phyloP scores from a whole-genome alignment of 306 rosid genomes.

The Acacia acuminata region DNA sequence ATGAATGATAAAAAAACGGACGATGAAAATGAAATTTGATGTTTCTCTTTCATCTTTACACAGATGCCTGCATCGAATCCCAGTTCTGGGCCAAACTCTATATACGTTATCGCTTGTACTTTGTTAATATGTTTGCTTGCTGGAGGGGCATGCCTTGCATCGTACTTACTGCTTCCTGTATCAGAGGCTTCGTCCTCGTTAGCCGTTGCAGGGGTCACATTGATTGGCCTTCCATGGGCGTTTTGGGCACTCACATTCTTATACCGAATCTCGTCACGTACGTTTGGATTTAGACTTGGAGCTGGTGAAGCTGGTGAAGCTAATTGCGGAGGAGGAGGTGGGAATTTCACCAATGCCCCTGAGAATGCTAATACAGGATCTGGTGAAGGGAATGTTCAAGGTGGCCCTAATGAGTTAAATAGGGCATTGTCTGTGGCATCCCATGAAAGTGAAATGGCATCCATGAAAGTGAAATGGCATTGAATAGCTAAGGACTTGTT shows the following conservation, averaged over 20 bases:
- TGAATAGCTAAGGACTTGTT: conserved; percentile 21
- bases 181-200: conserved; percentile 46
- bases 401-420: neutral
- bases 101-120: conserved; percentile 54
- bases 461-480: conserved; percentile 66
- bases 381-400: neutral
- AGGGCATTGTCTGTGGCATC: conserved; percentile 39
- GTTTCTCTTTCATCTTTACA: neutral
- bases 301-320: neutral
- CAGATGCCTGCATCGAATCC: conserved; percentile 63
- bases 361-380: conserved; percentile 21
- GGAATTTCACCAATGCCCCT: neutral
- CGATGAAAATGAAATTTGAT: conserved; percentile 35
- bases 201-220: conserved; percentile 44
- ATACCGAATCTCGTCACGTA: conserved; percentile 60
- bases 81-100: conserved; percentile 45
- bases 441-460: conserved; percentile 72
- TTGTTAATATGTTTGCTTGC: conserved; percentile 44
- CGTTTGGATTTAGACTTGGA: conserved; percentile 45
- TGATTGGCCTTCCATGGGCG: conserved; percentile 79
- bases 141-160: conserved; percentile 65
- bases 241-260: conserved; percentile 75
- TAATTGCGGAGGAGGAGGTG: neutral
- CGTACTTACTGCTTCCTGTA: conserved; percentile 54
- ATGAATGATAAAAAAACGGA: conserved; percentile 35